phyloP scores from a whole-genome alignment of 192 early-diverging fungal species.

The Backusella australiensis region DNA sequence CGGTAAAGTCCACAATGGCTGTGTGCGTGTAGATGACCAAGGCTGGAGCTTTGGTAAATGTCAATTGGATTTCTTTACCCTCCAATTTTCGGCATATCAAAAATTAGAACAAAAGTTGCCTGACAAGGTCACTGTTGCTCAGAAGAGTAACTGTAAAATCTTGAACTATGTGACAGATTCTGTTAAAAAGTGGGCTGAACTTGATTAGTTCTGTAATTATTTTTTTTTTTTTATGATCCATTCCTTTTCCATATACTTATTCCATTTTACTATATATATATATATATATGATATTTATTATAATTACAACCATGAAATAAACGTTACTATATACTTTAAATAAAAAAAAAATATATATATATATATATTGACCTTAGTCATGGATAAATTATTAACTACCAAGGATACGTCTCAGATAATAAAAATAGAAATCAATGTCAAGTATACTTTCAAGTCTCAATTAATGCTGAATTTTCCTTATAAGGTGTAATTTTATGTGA shows the following conservation, averaged over 20 bases:
- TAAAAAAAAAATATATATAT: no score
- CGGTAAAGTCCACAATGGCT: constrained; percentile 44
- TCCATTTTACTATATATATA: not conserved
- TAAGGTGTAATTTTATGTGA: no score
- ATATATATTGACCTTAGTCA: no score
- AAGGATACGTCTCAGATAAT: no score
- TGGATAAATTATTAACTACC: no score
- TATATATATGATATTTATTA: no score
- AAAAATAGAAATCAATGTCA: no score
- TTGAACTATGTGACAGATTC: constrained; percentile 16
- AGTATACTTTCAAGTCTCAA: no score
- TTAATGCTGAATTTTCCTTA: no score
- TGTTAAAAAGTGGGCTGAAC: constrained; percentile 22
- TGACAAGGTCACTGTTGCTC: constrained; percentile 1
- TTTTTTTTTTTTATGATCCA: not conserved
- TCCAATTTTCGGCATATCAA: constrained; percentile 14
- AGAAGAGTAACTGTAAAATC: constrained; percentile 13
- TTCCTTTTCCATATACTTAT: not conserved
- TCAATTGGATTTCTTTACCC: constrained; percentile 36
- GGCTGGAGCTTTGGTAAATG: constrained; percentile 33
- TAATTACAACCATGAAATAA: no score
- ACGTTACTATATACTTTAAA: no score
- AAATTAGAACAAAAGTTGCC: constrained; percentile 11
- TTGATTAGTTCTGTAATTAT: not conserved
- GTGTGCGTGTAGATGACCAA: constrained; percentile 39